Base-by-base conservation (phyloP, 345 rosid species). In the Populus ilicifolia region DNA sequence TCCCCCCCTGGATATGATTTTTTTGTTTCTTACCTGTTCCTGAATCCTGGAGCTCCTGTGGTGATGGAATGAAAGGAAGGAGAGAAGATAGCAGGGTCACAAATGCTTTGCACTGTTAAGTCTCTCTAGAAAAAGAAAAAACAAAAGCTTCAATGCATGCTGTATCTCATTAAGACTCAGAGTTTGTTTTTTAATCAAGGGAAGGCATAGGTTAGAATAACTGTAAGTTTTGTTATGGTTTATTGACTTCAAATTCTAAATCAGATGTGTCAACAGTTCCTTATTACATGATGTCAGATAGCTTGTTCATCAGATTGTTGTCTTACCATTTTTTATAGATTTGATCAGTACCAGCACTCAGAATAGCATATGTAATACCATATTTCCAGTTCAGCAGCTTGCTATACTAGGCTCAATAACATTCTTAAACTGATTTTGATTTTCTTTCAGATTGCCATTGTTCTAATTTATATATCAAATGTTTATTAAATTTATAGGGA, bases 401-500 rank as follows among this genome's bases (percentile, higher is more conserved):
- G 54, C n/a, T 67, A 67, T 65, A 35, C 8, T 33, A 33, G 14
- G 21, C 63, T 25, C 23, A 75, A 30, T 75, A 25, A 69, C 33
- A 29, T 46, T 52, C 67, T 73, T 8, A 33, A 70, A 52, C 50
- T 44, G 25, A 44, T 39, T 64, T 8, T 68, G 11, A 23, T 54
- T 50, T 69, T 39, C 29, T 2, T 25, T 27, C 36, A 9, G 29
- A 10, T 59, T 14, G 25, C 39, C 54, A 65, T 68, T 48, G 20
- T 65, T 52, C 61, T 35, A n/a, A 18, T 21, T 33, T 59, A 36
- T 48, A 5, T 46, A 29, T 66, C 67, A 59, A 80, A 68, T 65
- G 65, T 81, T 70, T 64, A 30, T 25, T 50, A 67, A 83, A 69
- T 23, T 69, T 70, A 79, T 84, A 96, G 99, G 97, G 93, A 90